phyloP scores from a whole-genome alignment of 352 stramenopile species.

The Pythium rishiriense region DNA sequence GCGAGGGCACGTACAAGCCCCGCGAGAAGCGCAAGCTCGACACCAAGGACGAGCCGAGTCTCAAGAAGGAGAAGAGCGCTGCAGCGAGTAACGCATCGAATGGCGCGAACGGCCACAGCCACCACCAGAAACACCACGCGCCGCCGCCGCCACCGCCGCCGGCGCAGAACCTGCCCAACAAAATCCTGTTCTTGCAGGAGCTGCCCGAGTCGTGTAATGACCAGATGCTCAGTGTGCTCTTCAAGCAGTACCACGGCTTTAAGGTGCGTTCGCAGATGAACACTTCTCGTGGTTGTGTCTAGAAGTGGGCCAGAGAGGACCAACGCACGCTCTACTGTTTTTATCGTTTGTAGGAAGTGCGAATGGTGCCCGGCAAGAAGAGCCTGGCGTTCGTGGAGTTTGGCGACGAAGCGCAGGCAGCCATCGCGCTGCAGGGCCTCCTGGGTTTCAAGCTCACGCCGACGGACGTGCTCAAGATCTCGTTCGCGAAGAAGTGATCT shows the following conservation, averaged over 20 bases:
- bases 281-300: too few species aligned
- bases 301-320: neutral
- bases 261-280: conserved; percentile 66
- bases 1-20: conserved; percentile 72
- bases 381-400: conserved; percentile 97
- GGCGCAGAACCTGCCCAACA: conserved; percentile 75
- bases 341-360: conserved; percentile 78
- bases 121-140: conserved; percentile 21
- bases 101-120: conserved; percentile 18
- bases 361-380: conserved; percentile 92
- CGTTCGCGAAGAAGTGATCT: conserved; percentile 83
- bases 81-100: conserved; percentile 33
- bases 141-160: conserved; percentile 41
- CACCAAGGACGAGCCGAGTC: conserved; percentile 34
- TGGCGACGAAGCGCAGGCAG: conserved; percentile 80
- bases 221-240: conserved; percentile 96
- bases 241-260: conserved; percentile 97
- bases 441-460: conserved; percentile 85
- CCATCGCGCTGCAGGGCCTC: conserved; percentile 80
- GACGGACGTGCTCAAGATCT: conserved; percentile 79
- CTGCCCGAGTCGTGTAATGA: conserved; percentile 95
- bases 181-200: conserved; percentile 93
- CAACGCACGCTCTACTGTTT: neutral
- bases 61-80: conserved; percentile 32
- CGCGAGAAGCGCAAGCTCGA: conserved; percentile 84